Evolutionary conservation across 768 basidiomycete species (phyloP).

Genomic region (Amanita thiersii): DNA sequence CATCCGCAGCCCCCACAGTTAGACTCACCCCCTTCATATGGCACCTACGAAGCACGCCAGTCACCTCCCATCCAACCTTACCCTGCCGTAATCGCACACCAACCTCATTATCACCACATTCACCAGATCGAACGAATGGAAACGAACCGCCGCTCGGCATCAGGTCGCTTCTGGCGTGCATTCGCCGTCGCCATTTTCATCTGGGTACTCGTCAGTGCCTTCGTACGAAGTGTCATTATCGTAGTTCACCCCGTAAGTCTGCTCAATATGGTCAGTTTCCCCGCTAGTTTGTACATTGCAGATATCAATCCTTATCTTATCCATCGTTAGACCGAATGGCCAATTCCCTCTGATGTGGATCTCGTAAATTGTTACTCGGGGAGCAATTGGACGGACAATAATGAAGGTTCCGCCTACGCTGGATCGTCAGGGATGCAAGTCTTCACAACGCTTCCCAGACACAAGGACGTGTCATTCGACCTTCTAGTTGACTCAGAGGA

Average conservation of each 20-base stretch:
- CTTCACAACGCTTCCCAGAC: conserved; percentile 4
- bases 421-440: background rate
- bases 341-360: conserved; percentile 6
- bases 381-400: background rate
- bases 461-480: conserved; percentile 13
- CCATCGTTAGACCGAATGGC: background rate
- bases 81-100: background rate
- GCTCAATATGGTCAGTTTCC: background rate
- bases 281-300: background rate
- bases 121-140: background rate
- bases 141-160: conserved; percentile 11
- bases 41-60: background rate
- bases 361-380: conserved; percentile 5
- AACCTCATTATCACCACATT: background rate
- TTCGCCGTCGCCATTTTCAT: conserved; percentile 13
- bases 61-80: background rate
- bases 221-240: conserved; percentile 13
- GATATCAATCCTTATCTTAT: background rate
- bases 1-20: background rate
- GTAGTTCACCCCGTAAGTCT: conserved; percentile 2
- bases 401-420: background rate
- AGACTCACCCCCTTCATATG: conserved; percentile 2
- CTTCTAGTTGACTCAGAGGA: conserved; percentile 21
- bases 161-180: conserved; percentile 16
- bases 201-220: conserved; percentile 14